Conservation (phyloP, 352 stramenopile species). For the Phytophthora aleatoria region DNA sequence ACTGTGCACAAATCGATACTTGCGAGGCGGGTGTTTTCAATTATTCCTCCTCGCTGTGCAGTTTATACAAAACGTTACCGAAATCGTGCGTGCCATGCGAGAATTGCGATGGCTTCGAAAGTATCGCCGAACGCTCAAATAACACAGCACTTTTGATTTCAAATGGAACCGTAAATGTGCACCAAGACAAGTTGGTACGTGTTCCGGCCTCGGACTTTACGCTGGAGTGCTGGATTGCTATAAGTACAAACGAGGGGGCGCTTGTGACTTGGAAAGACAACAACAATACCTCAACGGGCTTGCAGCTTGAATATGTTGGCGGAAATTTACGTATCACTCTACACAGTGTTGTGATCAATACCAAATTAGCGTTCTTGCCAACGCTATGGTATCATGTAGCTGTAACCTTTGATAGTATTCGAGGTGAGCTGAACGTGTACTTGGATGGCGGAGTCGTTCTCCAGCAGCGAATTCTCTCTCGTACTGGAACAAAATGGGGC, state of each 20-base stretch:
- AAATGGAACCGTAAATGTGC: constrained; percentile 11
- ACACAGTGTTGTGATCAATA: constrained; percentile 25
- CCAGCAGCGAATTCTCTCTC: constrained; percentile 13
- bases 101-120: constrained; percentile 31
- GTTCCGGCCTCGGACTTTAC: constrained; percentile 13
- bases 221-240: constrained; percentile 29
- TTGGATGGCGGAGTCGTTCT: constrained; percentile 17
- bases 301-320: constrained; percentile 23
- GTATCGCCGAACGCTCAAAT: constrained; percentile 1
- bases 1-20: constrained; percentile 7
- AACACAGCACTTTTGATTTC: constrained; percentile 25
- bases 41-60: constrained; percentile 22
- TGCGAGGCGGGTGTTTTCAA: constrained; percentile 26
- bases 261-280: constrained; percentile 24
- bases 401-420: constrained; percentile 19
- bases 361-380: constrained; percentile 6
- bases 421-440: constrained; percentile 16
- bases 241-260: constrained; percentile 21
- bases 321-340: constrained; percentile 13
- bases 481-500: constrained; percentile 11
- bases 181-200: constrained; percentile 9
- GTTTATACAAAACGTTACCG: constrained; percentile 3
- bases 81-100: constrained; percentile 17
- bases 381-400: constrained; percentile 30
- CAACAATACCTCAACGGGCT: background rate